These are phyloP conservation scores for Sporisorium exsertum DNA, from an alignment of 1,284 basidiomycete species.

Conservation along the genomic window DNA sequence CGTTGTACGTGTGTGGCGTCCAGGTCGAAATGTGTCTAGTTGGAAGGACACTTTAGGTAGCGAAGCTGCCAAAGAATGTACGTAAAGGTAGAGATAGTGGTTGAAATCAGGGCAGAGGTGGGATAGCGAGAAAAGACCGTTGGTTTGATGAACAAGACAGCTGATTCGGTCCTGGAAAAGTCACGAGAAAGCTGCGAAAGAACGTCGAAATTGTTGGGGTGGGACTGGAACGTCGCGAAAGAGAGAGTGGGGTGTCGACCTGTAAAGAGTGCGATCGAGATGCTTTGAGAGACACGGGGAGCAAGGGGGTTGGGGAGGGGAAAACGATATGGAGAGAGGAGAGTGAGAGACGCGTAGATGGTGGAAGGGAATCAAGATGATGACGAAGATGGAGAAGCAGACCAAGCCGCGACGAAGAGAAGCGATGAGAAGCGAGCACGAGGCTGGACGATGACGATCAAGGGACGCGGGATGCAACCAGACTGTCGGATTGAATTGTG, in stretches of 20 bases:
- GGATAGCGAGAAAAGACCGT: constrained; percentile 39
- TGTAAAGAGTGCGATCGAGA: constrained; percentile 30
- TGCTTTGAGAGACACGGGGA: constrained; percentile 10
- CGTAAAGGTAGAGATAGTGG: constrained; percentile 4
- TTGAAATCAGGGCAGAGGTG: constrained; percentile 4
- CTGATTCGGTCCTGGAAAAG: constrained; percentile 14
- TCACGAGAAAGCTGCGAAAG: constrained; percentile 16
- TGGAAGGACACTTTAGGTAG: neutral
- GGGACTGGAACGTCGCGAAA: constrained; percentile 11
- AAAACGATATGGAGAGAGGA: constrained; percentile 17
- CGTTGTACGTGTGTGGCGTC: neutral
- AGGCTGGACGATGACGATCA: constrained; percentile 7
- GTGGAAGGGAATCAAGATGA: constrained; percentile 43
- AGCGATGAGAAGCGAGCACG: constrained; percentile 15
- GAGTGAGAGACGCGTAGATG: constrained; percentile 24
- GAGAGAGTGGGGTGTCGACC: constrained; percentile 17
- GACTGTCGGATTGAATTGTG: constrained; percentile 1
- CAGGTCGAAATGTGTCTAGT: neutral
- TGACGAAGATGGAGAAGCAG: constrained; percentile 18
- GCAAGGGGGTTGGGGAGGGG: constrained; percentile 7
- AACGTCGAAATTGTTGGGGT: constrained; percentile 19
- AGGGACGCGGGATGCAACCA: constrained; percentile 17
- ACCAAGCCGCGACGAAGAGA: constrained; percentile 1
- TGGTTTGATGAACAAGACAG: constrained; percentile 23
- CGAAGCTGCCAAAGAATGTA: neutral